Base-by-base conservation (phyloP, 2,329 filamentous ascomycete genomes). In the Alternaria longipes region DNA sequence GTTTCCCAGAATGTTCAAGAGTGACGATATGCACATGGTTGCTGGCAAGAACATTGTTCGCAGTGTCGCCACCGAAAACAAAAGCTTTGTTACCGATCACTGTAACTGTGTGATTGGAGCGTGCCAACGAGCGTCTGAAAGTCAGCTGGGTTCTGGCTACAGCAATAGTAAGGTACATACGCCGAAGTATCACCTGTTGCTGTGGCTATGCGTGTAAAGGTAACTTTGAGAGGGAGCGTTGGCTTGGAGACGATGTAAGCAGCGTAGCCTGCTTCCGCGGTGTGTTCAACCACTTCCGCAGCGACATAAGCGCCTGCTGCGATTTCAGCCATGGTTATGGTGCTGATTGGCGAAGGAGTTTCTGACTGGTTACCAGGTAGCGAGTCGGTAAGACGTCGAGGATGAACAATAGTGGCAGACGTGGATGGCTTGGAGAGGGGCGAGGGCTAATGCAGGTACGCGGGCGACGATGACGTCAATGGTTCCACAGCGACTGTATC, bases 21-120 rank as follows among this genome's bases (percentile, higher is more conserved):
- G 77, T 79, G 36, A 83, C 63, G 3, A 74, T 72, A 54, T 83
- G 81, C 1, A 82, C 73, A 14, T 83, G 81, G 51, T 78, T 82
- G 56, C 76, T 78, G 4, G 80, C 79, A 14, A 81, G 60, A 26
- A 73, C 68, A n/a, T 73, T 74, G 7, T 72, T 68, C 2, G 72
- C 63, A 24, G 75, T 79, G 36, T 76, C 72, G 47, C 81, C 81
- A 38, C 81, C 81, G 57, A 82, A 83, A 24, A 83, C 77, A 64
- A 81, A 82, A 5, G 81, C 80, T 63, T 80, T 81, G 65, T 81
- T 77, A 40, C 72, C 66, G 32, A 82, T 68, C 1, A 81, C 70
- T 1, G 76, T 81, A 22, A 82, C 54, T 5, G 76, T 79, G 58
- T 82, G 80, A 50, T 79, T 76, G n/a, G 73, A 75, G 5, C 77